Conservation (phyloP, 352 stramenopile genomes). For the Phytopythium ostracodes region DNA sequence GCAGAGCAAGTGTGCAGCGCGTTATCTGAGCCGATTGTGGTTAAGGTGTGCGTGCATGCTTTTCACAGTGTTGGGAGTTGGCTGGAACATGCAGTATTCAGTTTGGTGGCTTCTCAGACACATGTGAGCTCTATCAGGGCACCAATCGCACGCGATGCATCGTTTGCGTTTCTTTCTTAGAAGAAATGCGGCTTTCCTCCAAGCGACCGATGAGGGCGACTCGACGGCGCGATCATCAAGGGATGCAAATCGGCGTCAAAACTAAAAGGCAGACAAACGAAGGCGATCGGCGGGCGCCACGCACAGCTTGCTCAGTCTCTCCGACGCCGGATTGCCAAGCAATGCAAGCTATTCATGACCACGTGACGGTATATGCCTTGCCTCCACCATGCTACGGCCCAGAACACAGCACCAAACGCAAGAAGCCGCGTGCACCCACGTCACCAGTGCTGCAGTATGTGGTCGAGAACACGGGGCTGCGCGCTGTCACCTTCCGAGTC, state of each 20-base stretch:
- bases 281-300: no score
- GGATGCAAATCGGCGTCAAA: not conserved
- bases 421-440: not conserved
- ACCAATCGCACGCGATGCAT: no score
- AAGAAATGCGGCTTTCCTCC: not conserved
- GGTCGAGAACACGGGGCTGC: slow-evolving; percentile 32
- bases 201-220: not conserved
- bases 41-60: no score
- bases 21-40: no score
- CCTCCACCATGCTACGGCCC: not conserved
- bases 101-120: no score
- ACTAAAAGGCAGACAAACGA: not conserved
- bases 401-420: not conserved
- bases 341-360: slow-evolving; percentile 21
- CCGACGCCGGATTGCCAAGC: not conserved
- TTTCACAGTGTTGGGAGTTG: no score
- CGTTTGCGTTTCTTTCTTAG: no score
- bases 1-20: not conserved
- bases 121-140: no score
- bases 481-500: slow-evolving; percentile 27
- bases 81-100: no score
- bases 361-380: slow-evolving; percentile 21
- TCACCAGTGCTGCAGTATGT: slow-evolving; percentile 35
- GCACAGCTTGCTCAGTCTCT: not conserved
- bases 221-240: not conserved